Evolutionary conservation across 228 moss, liverwort and hornwort species (phyloP).

Genomic region (Sphagnum magellanicum): DNA sequence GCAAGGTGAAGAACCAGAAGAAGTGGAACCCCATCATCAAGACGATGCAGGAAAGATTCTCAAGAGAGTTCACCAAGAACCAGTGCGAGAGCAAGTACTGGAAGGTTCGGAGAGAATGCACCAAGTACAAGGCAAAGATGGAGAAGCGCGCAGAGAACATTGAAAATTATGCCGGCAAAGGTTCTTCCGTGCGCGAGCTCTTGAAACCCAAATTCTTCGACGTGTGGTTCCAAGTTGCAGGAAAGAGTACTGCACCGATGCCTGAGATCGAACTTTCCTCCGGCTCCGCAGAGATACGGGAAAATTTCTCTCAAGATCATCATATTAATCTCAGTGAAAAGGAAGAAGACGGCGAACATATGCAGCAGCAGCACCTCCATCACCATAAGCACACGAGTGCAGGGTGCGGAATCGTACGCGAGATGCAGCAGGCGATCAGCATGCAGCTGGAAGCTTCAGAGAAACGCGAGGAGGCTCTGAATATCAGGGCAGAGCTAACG

Average conservation of each 20-base stretch:
- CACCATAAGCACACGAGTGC: slow-evolving; percentile 22
- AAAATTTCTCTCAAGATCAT: slow-evolving; percentile 18
- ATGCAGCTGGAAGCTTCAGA: slow-evolving; percentile 49
- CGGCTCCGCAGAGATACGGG: slow-evolving; percentile 23
- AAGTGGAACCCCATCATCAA: slow-evolving; percentile 66
- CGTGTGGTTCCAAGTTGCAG: slow-evolving; percentile 51
- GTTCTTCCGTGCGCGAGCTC: slow-evolving; percentile 32
- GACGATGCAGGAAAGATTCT: slow-evolving; percentile 63
- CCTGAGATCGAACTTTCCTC: slow-evolving; percentile 53
- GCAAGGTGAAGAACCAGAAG: slow-evolving; percentile 66
- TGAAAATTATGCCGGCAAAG: slow-evolving; percentile 27
- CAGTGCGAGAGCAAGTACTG: slow-evolving; percentile 75
- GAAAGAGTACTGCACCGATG: slow-evolving; percentile 39
- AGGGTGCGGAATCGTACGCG: slow-evolving; percentile 37
- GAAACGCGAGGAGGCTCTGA: slow-evolving; percentile 55
- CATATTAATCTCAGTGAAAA: slow-evolving; percentile 10
- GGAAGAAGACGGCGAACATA: slow-evolving; percentile 12
- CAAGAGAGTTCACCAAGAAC: slow-evolving; percentile 56
- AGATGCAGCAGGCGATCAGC: slow-evolving; percentile 47
- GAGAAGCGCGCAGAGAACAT: slow-evolving; percentile 47
- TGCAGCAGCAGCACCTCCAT: slow-evolving; percentile 12
- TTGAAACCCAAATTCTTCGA: slow-evolving; percentile 60
- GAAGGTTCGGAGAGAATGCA: slow-evolving; percentile 64
- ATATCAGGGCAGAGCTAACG: slow-evolving; percentile 50
- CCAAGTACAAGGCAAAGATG: slow-evolving; percentile 42